A percentile compares a stretch with the other conserved stretches of the same genome.
phyloP scores from a whole-genome alignment of 306 rosid genomes.

The Acacia confusa region DNA sequence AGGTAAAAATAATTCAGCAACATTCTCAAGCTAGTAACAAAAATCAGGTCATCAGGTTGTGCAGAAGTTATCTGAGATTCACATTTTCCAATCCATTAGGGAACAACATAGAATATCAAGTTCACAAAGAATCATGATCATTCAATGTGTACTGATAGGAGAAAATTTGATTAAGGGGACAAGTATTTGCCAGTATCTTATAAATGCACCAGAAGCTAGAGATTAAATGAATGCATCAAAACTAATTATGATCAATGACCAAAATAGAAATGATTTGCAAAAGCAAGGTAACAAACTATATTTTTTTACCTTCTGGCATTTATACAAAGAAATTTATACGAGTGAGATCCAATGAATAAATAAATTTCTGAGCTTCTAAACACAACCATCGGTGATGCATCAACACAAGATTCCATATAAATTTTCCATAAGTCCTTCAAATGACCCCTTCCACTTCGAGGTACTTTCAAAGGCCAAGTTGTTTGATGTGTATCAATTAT shows the following conservation, averaged over 20 bases:
- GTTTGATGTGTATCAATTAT: conserved; percentile 34
- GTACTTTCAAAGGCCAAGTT: conserved; percentile 40
- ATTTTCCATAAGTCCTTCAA: conserved; percentile 74
- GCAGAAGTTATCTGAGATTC: conserved; percentile 9
- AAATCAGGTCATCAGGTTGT: conserved; percentile 19
- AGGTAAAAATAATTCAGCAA: conserved; percentile 1
- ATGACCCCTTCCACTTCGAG: conserved; percentile 45
- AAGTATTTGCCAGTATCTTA: not conserved
- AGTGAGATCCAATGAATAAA: conserved; percentile 90
- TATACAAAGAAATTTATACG: conserved; percentile 75
- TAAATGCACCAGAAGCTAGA: conserved; percentile 3
- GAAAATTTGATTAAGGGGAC: not conserved
- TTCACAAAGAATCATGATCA: conserved; percentile 5
- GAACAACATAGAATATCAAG: conserved; percentile 2
- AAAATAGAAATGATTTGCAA: conserved; percentile 11
- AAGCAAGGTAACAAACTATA: conserved; percentile 25
- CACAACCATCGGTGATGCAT: conserved; percentile 87
- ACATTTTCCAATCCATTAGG: conserved; percentile 15
- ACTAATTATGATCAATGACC: conserved; percentile 3
- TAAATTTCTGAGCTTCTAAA: conserved; percentile 50
- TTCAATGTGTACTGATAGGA: not conserved
- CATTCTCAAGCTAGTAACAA: conserved; percentile 5
- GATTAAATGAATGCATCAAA: conserved; percentile 10
- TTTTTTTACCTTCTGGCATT: conserved; percentile 70
- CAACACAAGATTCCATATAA: conserved; percentile 86